Conservation (phyloP, 2,329 filamentous ascomycete genomes). For the Cordyceps cateniannulata region DNA sequence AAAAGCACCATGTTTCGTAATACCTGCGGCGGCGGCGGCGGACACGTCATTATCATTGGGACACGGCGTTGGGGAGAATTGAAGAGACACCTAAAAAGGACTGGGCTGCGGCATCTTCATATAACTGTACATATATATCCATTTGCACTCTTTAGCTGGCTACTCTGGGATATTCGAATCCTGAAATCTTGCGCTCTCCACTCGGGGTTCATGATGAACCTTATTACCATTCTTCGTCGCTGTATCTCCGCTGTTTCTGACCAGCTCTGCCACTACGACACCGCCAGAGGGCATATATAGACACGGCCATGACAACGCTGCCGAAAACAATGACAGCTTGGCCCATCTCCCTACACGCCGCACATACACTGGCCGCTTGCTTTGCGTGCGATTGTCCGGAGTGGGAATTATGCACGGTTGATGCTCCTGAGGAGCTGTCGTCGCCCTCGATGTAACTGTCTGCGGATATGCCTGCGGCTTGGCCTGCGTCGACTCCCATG, state of each 20-base stretch:
- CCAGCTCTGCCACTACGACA: neutral
- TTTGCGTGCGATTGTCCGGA: neutral
- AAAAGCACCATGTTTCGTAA: neutral
- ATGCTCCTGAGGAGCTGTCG: neutral
- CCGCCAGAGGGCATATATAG: neutral
- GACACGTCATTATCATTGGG: neutral
- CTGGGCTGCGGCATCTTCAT: neutral
- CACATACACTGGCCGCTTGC: neutral
- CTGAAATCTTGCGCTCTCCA: neutral
- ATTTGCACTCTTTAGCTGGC: neutral
- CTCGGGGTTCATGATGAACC: neutral
- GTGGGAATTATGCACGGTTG: neutral
- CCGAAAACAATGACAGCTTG: neutral
- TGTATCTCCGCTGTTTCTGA: neutral
- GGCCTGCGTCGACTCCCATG: neutral
- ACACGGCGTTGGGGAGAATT: neutral
- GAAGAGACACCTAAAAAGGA: neutral
- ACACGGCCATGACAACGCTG: neutral
- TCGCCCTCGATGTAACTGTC: neutral
- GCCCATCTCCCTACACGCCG: neutral
- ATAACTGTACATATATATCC: slow-evolving; percentile 1
- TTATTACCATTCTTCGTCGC: neutral
- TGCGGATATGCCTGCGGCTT: no score
- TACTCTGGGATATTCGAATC: neutral
- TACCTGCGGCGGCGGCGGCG: neutral